Conservation (phyloP, 441 rosid genomes). For the Cnidoscolus chayamansa region DNA sequence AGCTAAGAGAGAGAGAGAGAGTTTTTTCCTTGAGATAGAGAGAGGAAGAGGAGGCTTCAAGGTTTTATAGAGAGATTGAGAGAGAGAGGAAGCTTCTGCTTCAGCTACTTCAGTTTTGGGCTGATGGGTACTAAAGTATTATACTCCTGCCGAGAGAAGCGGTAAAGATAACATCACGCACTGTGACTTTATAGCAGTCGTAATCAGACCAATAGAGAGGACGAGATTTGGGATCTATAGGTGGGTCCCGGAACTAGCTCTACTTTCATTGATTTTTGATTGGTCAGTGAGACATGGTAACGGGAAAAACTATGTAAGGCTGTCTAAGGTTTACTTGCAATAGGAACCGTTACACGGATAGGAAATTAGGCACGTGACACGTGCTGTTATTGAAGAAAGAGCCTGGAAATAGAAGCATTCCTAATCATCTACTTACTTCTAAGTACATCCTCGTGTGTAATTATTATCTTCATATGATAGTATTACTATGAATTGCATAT, state of each 20-base stretch:
- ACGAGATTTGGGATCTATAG: neutral
- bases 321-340: slow-evolving; percentile 8
- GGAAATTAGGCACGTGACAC: slow-evolving; percentile 43
- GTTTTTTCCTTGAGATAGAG: neutral
- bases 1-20: slow-evolving; percentile 15
- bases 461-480: too few relatives aligned
- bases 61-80: neutral
- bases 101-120: slow-evolving; percentile 13
- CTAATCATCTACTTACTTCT: slow-evolving; percentile 26
- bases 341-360: slow-evolving; percentile 4
- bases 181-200: slow-evolving; percentile 28
- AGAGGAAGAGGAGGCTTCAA: slow-evolving; percentile 13
- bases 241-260: neutral
- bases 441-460: too few relatives aligned
- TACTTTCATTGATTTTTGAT: slow-evolving; percentile 5
- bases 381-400: slow-evolving; percentile 33
- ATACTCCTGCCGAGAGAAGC: slow-evolving; percentile 6
- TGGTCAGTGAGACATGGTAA: slow-evolving; percentile 24
- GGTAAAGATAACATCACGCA: slow-evolving; percentile 30
- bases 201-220: slow-evolving; percentile 7
- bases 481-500: too few relatives aligned
- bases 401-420: slow-evolving; percentile 25
- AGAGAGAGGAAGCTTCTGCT: slow-evolving; percentile 25
- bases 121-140: neutral
- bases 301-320: neutral